phyloP scores from a whole-genome alignment of 2,329 filamentous ascomycete genomes.

The Westerdykella ornata region DNA sequence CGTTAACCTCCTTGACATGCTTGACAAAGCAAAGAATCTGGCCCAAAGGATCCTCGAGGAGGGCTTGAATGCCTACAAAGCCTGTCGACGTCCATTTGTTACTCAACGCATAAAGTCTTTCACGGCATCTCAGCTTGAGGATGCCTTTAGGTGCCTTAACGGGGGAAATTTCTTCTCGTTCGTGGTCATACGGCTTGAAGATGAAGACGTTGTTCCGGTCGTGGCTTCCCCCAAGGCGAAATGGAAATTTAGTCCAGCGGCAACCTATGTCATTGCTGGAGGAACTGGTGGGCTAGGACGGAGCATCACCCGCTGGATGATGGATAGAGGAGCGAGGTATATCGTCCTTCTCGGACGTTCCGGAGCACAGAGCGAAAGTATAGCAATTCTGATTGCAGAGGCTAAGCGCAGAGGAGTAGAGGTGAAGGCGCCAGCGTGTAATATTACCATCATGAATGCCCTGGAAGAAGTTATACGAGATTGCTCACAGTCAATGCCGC shows the following conservation, averaged over 20 bases:
- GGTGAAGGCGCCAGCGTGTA: slow-evolving; percentile 13
- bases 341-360: slow-evolving; percentile 12
- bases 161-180: slow-evolving; percentile 4
- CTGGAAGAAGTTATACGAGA: slow-evolving; percentile 6
- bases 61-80: slow-evolving; percentile 16
- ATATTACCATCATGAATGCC: slow-evolving; percentile 7
- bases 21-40: background rate
- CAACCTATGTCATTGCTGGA: slow-evolving; percentile 15
- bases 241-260: slow-evolving; percentile 6
- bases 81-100: background rate
- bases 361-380: slow-evolving; percentile 3
- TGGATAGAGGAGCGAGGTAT: slow-evolving; percentile 3
- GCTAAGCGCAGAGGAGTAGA: slow-evolving; percentile 7
- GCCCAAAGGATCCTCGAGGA: background rate
- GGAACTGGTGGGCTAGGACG: slow-evolving; percentile 18
- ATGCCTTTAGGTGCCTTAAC: slow-evolving; percentile 14
- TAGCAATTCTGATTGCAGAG: slow-evolving; percentile 4
- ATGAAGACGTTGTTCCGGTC: background rate
- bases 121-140: slow-evolving; percentile 2
- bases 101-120: background rate
- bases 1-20: slow-evolving; percentile 24
- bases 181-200: slow-evolving; percentile 1
- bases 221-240: background rate
- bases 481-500: slow-evolving; percentile 10
- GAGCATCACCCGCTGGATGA: slow-evolving; percentile 11